Evolutionary conservation across 257 asterid genomes (phyloP).

Genomic region (Lavandula angustifolia): DNA sequence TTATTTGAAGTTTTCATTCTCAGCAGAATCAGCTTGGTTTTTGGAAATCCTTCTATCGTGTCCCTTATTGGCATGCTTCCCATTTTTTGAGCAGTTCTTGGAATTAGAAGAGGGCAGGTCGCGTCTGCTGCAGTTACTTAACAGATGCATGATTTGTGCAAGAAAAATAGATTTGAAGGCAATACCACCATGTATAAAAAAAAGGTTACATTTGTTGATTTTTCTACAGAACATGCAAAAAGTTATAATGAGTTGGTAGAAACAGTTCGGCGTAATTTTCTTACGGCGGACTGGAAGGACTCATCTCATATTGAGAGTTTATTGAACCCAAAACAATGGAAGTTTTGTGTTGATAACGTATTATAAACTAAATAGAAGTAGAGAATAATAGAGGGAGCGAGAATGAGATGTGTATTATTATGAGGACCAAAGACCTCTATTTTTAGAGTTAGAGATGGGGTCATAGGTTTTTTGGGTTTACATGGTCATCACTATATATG

Average conservation of each 20-base stretch:
- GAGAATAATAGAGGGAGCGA: too few relatives aligned
- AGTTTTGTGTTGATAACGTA: conserved; percentile 77
- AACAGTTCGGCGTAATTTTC: conserved; percentile 83
- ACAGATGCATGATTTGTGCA: conserved; percentile 94
- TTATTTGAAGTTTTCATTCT: too few relatives aligned
- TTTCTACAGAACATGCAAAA: conserved; percentile 79
- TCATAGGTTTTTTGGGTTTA: too few relatives aligned
- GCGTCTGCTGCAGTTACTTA: conserved; percentile 80
- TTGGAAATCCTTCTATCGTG: too few relatives aligned
- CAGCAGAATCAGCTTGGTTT: too few relatives aligned
- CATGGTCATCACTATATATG: too few relatives aligned
- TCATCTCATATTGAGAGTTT: conserved; percentile 98
- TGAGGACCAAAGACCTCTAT: too few relatives aligned
- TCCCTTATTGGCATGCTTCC: too few relatives aligned
- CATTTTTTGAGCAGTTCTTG: too few relatives aligned
- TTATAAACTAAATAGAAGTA: too few relatives aligned
- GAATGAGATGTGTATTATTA: too few relatives aligned
- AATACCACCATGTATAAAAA: conserved; percentile 92
- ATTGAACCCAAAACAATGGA: conserved; percentile 93
- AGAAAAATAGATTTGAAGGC: conserved; percentile 80
- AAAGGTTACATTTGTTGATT: conserved; percentile 67
- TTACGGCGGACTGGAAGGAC: conserved; percentile 98
- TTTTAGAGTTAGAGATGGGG: too few relatives aligned
- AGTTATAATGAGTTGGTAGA: conserved; percentile 95
- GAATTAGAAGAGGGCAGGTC: conserved; percentile 95